Conservation (phyloP, 2,329 filamentous ascomycete species). For the Aspergillus spinulosporus region DNA sequence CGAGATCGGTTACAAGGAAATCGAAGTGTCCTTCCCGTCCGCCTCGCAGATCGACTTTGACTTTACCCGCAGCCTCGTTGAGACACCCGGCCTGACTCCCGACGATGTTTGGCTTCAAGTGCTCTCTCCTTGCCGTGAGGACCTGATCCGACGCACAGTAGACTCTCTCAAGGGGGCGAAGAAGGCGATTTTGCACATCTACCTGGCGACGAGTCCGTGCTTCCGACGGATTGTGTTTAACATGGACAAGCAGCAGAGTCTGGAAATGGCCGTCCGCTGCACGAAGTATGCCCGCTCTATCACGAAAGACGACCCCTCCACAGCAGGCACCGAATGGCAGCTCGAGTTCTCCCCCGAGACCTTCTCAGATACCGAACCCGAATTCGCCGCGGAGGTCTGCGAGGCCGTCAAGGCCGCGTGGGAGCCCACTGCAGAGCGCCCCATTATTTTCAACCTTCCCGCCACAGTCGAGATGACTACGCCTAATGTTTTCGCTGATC, state of each 20-base stretch:
- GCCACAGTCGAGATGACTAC: constrained; percentile 95
- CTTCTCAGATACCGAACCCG: constrained; percentile 85
- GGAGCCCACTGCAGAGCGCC: constrained; percentile 74
- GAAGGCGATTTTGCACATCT: constrained; percentile 92
- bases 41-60: constrained; percentile 94
- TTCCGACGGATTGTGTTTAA: constrained; percentile 90
- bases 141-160: constrained; percentile 88
- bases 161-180: constrained; percentile 86
- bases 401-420: constrained; percentile 92
- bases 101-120: constrained; percentile 93
- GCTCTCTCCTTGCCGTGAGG: constrained; percentile 84
- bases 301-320: constrained; percentile 72
- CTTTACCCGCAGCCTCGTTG: constrained; percentile 80
- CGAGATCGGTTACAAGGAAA: constrained; percentile 93
- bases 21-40: constrained; percentile 93
- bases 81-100: constrained; percentile 74
- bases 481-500: constrained; percentile 92
- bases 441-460: constrained; percentile 94
- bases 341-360: constrained; percentile 55
- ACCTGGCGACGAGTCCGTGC: constrained; percentile 92
- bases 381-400: constrained; percentile 80
- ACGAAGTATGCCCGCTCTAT: constrained; percentile 82
- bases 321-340: constrained; percentile 57
- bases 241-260: constrained; percentile 76
- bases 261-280: constrained; percentile 81